Conservation (phyloP, 225 moss, liverwort and hornwort genomes). For the Neckera pumila region DNA sequence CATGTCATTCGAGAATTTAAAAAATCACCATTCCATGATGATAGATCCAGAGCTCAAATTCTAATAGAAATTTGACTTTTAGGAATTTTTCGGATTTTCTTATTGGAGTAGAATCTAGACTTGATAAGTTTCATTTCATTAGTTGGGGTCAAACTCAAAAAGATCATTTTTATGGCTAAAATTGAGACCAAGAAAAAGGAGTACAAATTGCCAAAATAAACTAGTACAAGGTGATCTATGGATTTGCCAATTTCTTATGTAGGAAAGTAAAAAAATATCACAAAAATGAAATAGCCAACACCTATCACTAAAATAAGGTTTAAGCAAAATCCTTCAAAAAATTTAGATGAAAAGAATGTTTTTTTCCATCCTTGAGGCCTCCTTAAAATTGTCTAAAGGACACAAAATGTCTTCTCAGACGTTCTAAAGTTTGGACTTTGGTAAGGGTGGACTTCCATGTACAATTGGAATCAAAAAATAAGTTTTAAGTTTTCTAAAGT, state of each 20-base stretch:
- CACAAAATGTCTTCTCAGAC: not conserved
- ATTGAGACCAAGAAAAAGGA: not conserved
- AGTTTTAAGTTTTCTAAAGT: not conserved
- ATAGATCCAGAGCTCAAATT: not conserved
- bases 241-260: not conserved
- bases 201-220: not conserved
- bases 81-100: not conserved
- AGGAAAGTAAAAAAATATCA: not conserved
- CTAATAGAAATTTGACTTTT: not conserved
- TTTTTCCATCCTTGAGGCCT: not conserved
- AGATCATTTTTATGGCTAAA: not conserved
- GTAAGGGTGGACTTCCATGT: fast-evolving
- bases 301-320: not conserved
- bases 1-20: fast-evolving
- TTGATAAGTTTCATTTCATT: not conserved
- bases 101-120: not conserved
- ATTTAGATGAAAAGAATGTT: not conserved
- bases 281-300: not conserved
- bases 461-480: fast-evolving
- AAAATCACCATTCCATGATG: not conserved
- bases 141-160: not conserved
- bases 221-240: fast-evolving
- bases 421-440: fast-evolving
- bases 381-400: not conserved
- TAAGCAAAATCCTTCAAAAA: not conserved